A percentile compares a stretch with the other conserved stretches of the same genome.
These are phyloP conservation scores for Liriodendron chinense DNA, from an alignment of 164 flowering plant species.

Conservation along the genomic window DNA sequence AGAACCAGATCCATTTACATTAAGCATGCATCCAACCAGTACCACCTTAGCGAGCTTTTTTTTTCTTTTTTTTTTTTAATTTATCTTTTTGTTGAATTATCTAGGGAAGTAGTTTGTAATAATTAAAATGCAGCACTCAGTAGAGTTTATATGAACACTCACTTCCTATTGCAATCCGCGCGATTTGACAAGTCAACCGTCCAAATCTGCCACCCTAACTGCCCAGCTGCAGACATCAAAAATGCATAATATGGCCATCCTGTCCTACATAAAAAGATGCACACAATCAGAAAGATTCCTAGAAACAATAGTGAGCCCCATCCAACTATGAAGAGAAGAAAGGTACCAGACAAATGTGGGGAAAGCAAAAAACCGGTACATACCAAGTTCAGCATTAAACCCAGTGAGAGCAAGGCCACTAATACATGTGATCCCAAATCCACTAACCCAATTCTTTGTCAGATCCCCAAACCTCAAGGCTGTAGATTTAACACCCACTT, in stretches of 20 bases:
- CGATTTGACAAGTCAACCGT: constrained; percentile 77
- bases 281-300: not conserved
- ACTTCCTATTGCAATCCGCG: constrained; percentile 87
- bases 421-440: constrained; percentile 71
- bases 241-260: constrained; percentile 87
- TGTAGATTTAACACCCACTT: constrained; percentile 95
- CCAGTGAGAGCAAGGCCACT: constrained; percentile 79
- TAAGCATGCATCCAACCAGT: too few relatives aligned
- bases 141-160: constrained; percentile 16
- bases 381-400: constrained; percentile 77
- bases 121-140: too few relatives aligned
- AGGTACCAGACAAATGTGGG: not conserved
- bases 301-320: not conserved
- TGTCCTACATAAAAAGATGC: constrained; percentile 24
- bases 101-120: too few relatives aligned
- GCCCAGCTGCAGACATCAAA: constrained; percentile 71
- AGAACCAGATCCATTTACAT: too few relatives aligned
- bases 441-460: constrained; percentile 74
- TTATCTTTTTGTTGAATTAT: too few relatives aligned
- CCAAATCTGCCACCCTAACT: constrained; percentile 87
- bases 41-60: too few relatives aligned
- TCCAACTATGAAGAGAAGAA: not conserved
- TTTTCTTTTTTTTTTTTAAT: too few relatives aligned
- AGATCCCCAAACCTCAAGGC: constrained; percentile 89
- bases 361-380: constrained; percentile 5